Evolutionary conservation across 2,329 filamentous ascomycete species (phyloP), one percentile per base, ranked within the genome.

Genomic region (Dothideomycetes sp.): DNA sequence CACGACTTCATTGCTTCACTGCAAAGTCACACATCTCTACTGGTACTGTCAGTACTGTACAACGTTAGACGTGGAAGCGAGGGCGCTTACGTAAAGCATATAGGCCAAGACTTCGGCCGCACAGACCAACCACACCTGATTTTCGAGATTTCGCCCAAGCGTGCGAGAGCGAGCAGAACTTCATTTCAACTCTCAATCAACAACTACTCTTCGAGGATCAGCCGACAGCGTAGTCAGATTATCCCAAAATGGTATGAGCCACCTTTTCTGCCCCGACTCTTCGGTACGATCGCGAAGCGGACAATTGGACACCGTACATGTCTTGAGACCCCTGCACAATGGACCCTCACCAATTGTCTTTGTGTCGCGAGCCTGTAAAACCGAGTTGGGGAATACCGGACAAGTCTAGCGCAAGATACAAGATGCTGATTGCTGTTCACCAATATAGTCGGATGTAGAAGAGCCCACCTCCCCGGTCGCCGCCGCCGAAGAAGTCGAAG

Each of bases 371-470:
- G n/a, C n/a, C n/a, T n/a, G n/a, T n/a, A n/a, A n/a, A n/a, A n/a
- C n/a, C n/a, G n/a, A n/a, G n/a, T n/a, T n/a, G n/a, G n/a, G n/a
- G n/a, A n/a, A n/a, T n/a, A n/a, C n/a, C n/a, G n/a, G n/a, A n/a
- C n/a, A n/a, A n/a, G n/a, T n/a, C n/a, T n/a, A n/a, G n/a, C n/a
- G n/a, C n/a, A n/a, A n/a, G n/a, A n/a, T n/a, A n/a, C n/a, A n/a
- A n/a, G n/a, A n/a, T n/a, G n/a, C n/a, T n/a, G n/a, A 8, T n/a
- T 18, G 44, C 47, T 53, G 46, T 52, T 48, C 45, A 31, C 24
- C 19, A 19, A 19, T 40, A 47, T 54, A 95, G 91, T 96, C 89
- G 87, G 89, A 96, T 87, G 89, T 89, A 96, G 91, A 96, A 95
- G 89, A 96, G 83, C 87, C 81, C 71, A 82, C 78, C 70, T 81